These are phyloP conservation scores for Ogataea henricii DNA, from an alignment of 805 yeast genomes.

Conservation along the genomic window DNA sequence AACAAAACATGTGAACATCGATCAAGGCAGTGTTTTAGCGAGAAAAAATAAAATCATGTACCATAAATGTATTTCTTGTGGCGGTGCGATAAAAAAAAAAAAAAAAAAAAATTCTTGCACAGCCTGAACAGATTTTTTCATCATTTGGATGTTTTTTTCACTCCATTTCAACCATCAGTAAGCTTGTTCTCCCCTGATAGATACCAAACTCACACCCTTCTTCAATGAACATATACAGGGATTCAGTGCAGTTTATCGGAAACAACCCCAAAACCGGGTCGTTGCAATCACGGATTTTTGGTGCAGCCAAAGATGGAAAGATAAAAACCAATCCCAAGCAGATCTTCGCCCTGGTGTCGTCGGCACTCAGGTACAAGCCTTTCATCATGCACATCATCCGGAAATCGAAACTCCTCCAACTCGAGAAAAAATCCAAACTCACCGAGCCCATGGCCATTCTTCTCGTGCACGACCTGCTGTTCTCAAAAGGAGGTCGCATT, in stretches of 20 bases:
- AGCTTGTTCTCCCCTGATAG: no score
- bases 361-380: slow-evolving; percentile 72
- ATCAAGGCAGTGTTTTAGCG: background rate
- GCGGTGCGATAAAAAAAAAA: background rate
- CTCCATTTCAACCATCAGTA: no score
- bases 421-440: slow-evolving; percentile 48
- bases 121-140: slow-evolving; percentile 12
- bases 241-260: slow-evolving; percentile 44
- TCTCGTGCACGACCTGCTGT: slow-evolving; percentile 77
- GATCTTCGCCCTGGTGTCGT: slow-evolving; percentile 77
- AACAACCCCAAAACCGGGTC: slow-evolving; percentile 51
- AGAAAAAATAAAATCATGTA: background rate
- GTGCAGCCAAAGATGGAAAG: slow-evolving; percentile 46
- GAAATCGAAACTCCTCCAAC: slow-evolving; percentile 64
- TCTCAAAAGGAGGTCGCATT: slow-evolving; percentile 75
- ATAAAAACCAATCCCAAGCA: slow-evolving; percentile 77
- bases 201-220: no score
- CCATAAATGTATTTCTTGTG: no score
- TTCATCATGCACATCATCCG: slow-evolving; percentile 63
- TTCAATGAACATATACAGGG: slow-evolving; percentile 46
- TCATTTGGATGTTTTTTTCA: no score
- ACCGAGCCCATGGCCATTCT: slow-evolving; percentile 58
- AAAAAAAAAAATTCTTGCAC: slow-evolving; percentile 10
- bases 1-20: background rate
- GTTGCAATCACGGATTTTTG: slow-evolving; percentile 53